phyloP scores from a whole-genome alignment of 176 grass and related monocot genomes.

The Musa schizocarpa region DNA sequence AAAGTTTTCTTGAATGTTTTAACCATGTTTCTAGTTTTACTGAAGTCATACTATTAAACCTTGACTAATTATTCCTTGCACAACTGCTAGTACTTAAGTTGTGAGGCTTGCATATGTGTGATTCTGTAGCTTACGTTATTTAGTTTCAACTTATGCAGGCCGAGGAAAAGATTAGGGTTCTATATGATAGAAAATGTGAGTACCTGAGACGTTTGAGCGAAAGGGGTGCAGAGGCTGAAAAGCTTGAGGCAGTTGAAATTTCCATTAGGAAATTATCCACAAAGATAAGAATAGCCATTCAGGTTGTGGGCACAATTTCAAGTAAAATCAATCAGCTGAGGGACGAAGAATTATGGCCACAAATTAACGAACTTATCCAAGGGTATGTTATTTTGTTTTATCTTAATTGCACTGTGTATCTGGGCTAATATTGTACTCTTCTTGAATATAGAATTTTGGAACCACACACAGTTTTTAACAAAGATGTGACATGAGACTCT shows the following conservation, averaged over 20 bases:
- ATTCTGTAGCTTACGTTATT: background rate
- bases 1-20: no score
- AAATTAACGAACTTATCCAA: constrained; percentile 9
- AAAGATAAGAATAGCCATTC: constrained; percentile 12
- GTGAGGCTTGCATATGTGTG: background rate
- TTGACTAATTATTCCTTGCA: background rate
- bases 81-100: background rate
- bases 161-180: constrained; percentile 10
- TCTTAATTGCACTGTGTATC: background rate
- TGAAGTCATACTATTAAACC: no score
- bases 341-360: constrained; percentile 12
- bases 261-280: constrained; percentile 2
- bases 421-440: no score
- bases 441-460: no score
- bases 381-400: constrained; percentile 3
- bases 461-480: no score
- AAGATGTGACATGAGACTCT: no score
- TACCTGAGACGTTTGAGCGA: constrained; percentile 5
- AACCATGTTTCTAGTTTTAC: no score
- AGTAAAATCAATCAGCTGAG: constrained; percentile 13
- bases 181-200: constrained; percentile 8
- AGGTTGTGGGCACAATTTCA: constrained; percentile 10
- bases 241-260: constrained; percentile 3
- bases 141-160: constrained; percentile 1
- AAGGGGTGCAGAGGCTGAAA: constrained; percentile 13